These are phyloP conservation scores for Lepidium africanum DNA, from an alignment of 345 rosid genomes.

Conservation along the genomic window DNA sequence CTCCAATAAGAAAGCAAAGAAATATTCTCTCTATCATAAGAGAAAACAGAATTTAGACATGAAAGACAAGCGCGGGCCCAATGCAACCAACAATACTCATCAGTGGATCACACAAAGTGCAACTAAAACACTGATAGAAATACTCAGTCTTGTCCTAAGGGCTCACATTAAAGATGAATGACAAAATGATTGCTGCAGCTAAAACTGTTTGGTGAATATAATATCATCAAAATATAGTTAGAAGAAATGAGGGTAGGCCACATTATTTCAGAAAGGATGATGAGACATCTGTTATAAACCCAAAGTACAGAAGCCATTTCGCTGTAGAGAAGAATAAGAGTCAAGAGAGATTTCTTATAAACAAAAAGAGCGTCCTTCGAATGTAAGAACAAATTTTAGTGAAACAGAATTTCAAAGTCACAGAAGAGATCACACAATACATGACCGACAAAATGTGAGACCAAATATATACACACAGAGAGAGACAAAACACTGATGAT, in stretches of 20 bases:
- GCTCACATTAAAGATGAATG: constrained; percentile 13
- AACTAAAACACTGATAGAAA: constrained; percentile 17
- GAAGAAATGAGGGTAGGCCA: background rate
- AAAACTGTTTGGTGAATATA: background rate
- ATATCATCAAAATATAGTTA: background rate
- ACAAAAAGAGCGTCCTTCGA: background rate
- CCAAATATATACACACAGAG: background rate
- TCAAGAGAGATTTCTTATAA: background rate
- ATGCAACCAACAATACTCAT: constrained; percentile 10
- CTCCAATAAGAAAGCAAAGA: constrained; percentile 18
- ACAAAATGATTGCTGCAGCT: background rate
- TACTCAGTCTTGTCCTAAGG: constrained; percentile 16
- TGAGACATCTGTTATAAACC: background rate
- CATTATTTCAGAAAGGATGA: background rate
- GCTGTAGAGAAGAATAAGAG: background rate
- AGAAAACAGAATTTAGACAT: constrained; percentile 7
- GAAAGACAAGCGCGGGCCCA: constrained; percentile 25
- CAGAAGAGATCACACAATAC: constrained; percentile 19
- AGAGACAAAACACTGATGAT: background rate
- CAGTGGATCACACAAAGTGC: constrained; percentile 26
- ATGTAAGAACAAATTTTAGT: background rate
- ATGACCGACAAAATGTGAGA: constrained; percentile 7
- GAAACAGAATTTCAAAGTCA: constrained; percentile 2
- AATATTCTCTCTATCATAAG: background rate
- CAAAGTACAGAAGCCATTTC: constrained; percentile 7